Evolutionary conservation across 2,329 filamentous ascomycete genomes (phyloP).

Genomic region (Cladosporium sp.): DNA sequence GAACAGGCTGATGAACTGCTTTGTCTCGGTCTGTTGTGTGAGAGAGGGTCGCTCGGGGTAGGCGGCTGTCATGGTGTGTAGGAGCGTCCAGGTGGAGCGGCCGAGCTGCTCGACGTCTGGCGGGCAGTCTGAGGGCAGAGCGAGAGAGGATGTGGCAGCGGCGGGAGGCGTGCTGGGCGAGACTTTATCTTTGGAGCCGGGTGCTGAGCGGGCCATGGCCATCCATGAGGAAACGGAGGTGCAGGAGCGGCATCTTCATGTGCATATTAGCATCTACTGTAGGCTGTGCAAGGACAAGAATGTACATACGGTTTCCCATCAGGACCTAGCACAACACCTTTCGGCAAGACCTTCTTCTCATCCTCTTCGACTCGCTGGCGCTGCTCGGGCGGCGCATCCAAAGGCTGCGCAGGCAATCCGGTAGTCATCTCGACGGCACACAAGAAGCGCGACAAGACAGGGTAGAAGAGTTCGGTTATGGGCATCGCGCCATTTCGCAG

Average conservation of each 20-base stretch:
- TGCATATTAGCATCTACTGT: neutral
- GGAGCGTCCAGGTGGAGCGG: slow-evolving; percentile 86
- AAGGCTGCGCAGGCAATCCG: slow-evolving; percentile 41
- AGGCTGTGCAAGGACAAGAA: fast-evolving
- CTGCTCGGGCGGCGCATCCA: slow-evolving; percentile 37
- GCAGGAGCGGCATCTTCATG: slow-evolving; percentile 68
- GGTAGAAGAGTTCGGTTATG: slow-evolving; percentile 38
- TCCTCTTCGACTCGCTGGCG: slow-evolving; percentile 29
- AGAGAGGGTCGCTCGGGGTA: slow-evolving; percentile 73
- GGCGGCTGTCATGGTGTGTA: slow-evolving; percentile 85
- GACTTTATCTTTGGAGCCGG: slow-evolving; percentile 33
- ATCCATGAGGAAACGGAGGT: slow-evolving; percentile 63
- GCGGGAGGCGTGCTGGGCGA: slow-evolving; percentile 40
- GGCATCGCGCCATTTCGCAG: slow-evolving; percentile 35
- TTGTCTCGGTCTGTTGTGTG: slow-evolving; percentile 73
- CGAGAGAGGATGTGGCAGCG: slow-evolving; percentile 32
- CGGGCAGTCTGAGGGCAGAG: slow-evolving; percentile 69
- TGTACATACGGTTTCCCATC: slow-evolving; percentile 79
- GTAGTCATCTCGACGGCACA: slow-evolving; percentile 41
- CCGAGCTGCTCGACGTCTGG: slow-evolving; percentile 87
- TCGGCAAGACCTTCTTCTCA: slow-evolving; percentile 59
- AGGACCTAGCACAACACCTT: slow-evolving; percentile 73
- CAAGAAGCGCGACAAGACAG: slow-evolving; percentile 44
- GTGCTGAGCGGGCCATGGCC: slow-evolving; percentile 57
- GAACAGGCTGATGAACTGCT: slow-evolving; percentile 77